Conservation (phyloP, 305 asterid genomes). For the Monarda citriodora region DNA sequence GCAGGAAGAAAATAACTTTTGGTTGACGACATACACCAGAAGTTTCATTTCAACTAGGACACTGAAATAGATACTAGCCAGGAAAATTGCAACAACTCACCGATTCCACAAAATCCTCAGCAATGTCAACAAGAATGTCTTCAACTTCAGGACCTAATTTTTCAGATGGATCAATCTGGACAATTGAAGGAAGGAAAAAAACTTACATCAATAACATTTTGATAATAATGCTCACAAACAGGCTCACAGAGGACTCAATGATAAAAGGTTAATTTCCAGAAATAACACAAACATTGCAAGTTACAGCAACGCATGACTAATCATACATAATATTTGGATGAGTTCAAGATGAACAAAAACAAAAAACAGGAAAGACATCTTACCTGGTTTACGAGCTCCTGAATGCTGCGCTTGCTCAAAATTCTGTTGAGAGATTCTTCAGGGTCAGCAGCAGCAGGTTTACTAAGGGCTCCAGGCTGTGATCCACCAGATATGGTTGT, state of each 20-base stretch:
- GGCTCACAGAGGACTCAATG: constrained; percentile 7
- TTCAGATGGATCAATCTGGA: constrained; percentile 89
- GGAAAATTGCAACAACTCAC: constrained; percentile 50
- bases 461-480: constrained; percentile 39
- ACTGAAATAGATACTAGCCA: constrained; percentile 1
- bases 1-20: constrained; percentile 6
- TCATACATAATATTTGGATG: neutral
- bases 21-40: neutral
- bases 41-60: neutral
- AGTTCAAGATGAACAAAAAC: constrained; percentile 1
- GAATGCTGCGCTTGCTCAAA: constrained; percentile 85
- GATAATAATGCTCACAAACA: constrained; percentile 4
- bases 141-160: constrained; percentile 86
- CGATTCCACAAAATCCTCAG: constrained; percentile 95
- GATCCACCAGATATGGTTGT: constrained; percentile 39
- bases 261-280: neutral
- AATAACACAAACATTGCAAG: neutral
- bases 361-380: constrained; percentile 11
- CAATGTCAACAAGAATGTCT: constrained; percentile 85
- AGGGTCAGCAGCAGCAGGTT: constrained; percentile 43
- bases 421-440: constrained; percentile 67
- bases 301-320: neutral
- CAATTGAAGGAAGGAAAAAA: constrained; percentile 14
- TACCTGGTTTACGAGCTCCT: constrained; percentile 84
- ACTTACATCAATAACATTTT: constrained; percentile 5